A percentile compares a stretch with the other conserved stretches of the same genome.
phyloP scores from a whole-genome alignment of 805 yeast genomes.

The Brettanomyces bruxellensis region DNA sequence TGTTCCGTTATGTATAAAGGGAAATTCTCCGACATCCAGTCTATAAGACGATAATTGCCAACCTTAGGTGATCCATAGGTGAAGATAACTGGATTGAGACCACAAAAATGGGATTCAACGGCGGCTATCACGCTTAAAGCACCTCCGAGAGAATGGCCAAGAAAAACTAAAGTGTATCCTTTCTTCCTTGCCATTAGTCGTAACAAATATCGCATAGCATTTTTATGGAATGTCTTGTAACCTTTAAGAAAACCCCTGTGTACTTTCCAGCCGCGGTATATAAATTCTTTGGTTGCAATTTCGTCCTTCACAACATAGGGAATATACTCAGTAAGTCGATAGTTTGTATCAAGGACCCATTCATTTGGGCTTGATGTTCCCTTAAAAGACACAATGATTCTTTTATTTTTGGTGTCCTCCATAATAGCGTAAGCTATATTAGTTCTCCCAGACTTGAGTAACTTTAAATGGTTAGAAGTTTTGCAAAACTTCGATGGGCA shows the following conservation, averaged over 20 bases:
- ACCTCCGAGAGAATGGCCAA: slow-evolving; percentile 49
- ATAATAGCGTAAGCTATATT: background rate
- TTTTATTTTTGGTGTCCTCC: slow-evolving; percentile 1
- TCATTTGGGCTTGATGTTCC: slow-evolving; percentile 5
- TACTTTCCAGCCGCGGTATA: background rate
- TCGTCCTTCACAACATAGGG: slow-evolving; percentile 2
- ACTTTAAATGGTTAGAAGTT: background rate
- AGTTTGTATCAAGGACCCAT: slow-evolving; percentile 6
- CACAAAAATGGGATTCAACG: slow-evolving; percentile 49
- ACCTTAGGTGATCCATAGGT: slow-evolving; percentile 57
- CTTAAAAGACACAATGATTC: slow-evolving; percentile 4
- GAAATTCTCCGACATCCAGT: slow-evolving; percentile 43
- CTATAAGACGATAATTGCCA: slow-evolving; percentile 42
- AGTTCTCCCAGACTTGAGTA: background rate
- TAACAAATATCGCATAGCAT: background rate
- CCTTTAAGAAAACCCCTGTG: slow-evolving; percentile 8
- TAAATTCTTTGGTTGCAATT: background rate
- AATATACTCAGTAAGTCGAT: background rate
- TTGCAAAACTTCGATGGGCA: slow-evolving; percentile 7
- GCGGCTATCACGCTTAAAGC: slow-evolving; percentile 58
- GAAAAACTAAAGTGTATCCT: slow-evolving; percentile 27
- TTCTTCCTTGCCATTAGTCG: slow-evolving; percentile 10
- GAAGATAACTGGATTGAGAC: slow-evolving; percentile 45
- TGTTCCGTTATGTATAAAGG: slow-evolving; percentile 19
- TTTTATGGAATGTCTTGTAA: slow-evolving; percentile 3